Evolutionary conservation across 352 stramenopile species (phyloP).

Genomic region (Phytophthora sp.): DNA sequence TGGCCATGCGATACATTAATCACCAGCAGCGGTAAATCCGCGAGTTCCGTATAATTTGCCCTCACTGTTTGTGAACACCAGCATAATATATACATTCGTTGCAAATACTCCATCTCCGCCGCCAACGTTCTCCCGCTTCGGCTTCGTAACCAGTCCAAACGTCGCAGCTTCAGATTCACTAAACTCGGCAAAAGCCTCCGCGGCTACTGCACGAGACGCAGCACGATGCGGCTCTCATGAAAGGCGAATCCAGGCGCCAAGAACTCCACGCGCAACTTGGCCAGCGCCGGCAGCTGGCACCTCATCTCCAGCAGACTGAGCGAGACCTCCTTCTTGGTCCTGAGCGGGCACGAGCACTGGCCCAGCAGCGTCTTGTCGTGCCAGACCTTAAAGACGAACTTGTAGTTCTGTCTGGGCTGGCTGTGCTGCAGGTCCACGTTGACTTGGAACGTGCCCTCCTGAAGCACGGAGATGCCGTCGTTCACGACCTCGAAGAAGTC

Average conservation of each 20-base stretch:
- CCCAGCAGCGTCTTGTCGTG: slow-evolving; percentile 43
- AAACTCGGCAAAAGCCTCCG: neutral
- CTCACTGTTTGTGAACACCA: neutral
- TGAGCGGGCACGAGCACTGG: slow-evolving; percentile 43
- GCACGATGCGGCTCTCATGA: slow-evolving; percentile 46
- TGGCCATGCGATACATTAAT: slow-evolving; percentile 61
- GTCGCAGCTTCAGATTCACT: neutral
- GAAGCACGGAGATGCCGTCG: slow-evolving; percentile 35
- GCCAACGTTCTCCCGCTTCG: too few relatives aligned
- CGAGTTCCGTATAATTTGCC: neutral
- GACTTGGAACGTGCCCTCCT: slow-evolving; percentile 45
- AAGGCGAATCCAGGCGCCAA: slow-evolving; percentile 47
- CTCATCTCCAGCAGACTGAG: slow-evolving; percentile 46
- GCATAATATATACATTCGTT: slow-evolving; percentile 10
- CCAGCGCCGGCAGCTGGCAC: slow-evolving; percentile 35
- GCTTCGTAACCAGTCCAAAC: too few relatives aligned
- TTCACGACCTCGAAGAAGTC: slow-evolving; percentile 43
- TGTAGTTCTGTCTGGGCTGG: slow-evolving; percentile 41
- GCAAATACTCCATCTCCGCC: neutral
- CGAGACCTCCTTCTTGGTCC: slow-evolving; percentile 47
- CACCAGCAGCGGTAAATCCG: slow-evolving; percentile 34
- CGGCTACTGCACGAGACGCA: slow-evolving; percentile 37
- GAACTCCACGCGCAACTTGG: slow-evolving; percentile 50
- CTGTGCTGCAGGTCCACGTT: slow-evolving; percentile 53
- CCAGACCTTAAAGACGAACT: slow-evolving; percentile 47